Evolutionary conservation across 2,329 filamentous ascomycete species (phyloP).

Genomic region (Fusarium aywerte): DNA sequence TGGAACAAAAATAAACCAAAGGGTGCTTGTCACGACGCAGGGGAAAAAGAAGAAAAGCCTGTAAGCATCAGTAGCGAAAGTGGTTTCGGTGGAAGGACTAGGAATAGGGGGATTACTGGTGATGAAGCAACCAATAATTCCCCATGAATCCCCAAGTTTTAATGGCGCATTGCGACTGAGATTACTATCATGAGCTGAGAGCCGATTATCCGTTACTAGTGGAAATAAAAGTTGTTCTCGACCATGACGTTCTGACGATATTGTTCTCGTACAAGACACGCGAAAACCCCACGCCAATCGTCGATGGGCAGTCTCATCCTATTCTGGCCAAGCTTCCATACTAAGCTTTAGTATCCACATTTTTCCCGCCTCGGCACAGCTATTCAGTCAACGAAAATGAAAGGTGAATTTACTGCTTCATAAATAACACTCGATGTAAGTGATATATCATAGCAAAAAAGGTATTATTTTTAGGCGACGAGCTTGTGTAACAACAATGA

Average conservation of each 20-base stretch:
- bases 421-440: no score
- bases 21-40: conserved; percentile 25
- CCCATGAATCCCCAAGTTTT: conserved; percentile 10
- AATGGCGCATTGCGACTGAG: not conserved
- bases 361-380: conserved; percentile 21
- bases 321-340: conserved; percentile 30
- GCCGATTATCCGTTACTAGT: conserved; percentile 34
- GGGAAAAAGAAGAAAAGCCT: conserved; percentile 21
- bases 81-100: conserved; percentile 22
- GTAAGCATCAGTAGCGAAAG: conserved; percentile 28
- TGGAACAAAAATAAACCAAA: conserved; percentile 19
- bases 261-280: not conserved
- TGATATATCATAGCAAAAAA: no score
- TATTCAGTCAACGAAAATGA: no score
- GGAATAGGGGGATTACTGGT: conserved; percentile 10
- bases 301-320: conserved; percentile 29
- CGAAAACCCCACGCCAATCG: conserved; percentile 31
- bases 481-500: no score
- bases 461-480: no score
- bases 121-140: conserved; percentile 4
- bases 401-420: no score
- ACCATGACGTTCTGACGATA: conserved; percentile 9
- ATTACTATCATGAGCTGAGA: not conserved
- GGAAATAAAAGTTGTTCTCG: conserved; percentile 7
- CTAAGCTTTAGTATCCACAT: conserved; percentile 39